phyloP scores from a whole-genome alignment of 305 asterid genomes.

The Solanum chacoense region DNA sequence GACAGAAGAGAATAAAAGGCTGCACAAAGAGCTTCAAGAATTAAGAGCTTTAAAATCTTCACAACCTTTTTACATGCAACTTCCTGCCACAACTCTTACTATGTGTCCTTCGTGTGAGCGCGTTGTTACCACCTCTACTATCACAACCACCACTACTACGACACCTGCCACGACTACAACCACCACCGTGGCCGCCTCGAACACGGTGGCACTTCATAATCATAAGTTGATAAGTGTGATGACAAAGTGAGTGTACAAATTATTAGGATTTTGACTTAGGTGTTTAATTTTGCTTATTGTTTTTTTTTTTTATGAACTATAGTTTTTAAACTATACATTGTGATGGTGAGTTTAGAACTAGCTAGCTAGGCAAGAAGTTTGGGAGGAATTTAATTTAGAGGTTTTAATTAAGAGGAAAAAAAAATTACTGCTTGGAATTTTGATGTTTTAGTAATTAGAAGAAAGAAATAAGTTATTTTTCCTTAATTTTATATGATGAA shows the following conservation, averaged over 20 bases:
- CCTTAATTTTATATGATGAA: neutral
- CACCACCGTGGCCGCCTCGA: neutral
- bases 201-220: neutral
- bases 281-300: neutral
- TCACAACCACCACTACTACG: neutral
- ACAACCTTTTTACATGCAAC: constrained; percentile 74
- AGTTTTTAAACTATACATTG: neutral
- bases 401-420: neutral
- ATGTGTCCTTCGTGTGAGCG: constrained; percentile 90
- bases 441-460: neutral
- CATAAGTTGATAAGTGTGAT: constrained; percentile 3
- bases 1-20: constrained; percentile 72
- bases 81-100: constrained; percentile 82
- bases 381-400: neutral
- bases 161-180: neutral
- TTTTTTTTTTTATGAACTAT: neutral
- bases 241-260: neutral
- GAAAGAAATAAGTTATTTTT: neutral
- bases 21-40: constrained; percentile 81
- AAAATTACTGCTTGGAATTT: neutral
- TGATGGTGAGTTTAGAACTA: neutral
- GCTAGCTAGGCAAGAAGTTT: neutral
- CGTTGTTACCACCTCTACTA: constrained; percentile 23
- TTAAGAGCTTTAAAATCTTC: constrained; percentile 72
- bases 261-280: neutral